Evolutionary conservation across 2,329 filamentous ascomycete genomes (phyloP).

Genomic region (Zelopaecilomyces penicillatus): DNA sequence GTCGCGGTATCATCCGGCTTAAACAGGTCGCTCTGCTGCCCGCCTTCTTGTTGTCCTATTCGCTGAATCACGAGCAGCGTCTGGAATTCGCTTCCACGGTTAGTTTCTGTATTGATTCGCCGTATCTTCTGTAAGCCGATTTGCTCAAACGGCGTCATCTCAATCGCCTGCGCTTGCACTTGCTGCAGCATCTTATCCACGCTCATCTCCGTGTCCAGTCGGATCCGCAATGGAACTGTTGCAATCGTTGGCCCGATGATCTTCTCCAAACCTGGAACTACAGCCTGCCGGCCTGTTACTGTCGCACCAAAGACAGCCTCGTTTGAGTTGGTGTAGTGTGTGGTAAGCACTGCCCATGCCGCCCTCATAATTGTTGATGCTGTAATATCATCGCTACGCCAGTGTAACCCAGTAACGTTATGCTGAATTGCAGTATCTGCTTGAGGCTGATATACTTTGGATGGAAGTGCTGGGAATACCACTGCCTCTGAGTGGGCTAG

Average conservation of each 20-base stretch:
- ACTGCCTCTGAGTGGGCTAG: conserved; percentile 14
- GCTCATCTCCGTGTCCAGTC: conserved; percentile 4
- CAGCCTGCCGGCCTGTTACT: conserved; percentile 18
- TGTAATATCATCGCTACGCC: conserved; percentile 10
- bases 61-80: conserved; percentile 13
- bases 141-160: conserved; percentile 21
- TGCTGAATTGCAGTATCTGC: neutral
- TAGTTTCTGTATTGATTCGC: conserved; percentile 5
- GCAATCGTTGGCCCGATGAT: conserved; percentile 21
- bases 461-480: conserved; percentile 3
- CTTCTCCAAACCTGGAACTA: conserved; percentile 16
- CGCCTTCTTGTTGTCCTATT: conserved; percentile 1
- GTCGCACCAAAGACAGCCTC: conserved; percentile 24
- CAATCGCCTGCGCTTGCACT: conserved; percentile 17
- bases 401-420: neutral
- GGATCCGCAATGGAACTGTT: conserved; percentile 16
- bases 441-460: neutral
- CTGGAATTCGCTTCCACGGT: conserved; percentile 10
- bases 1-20: neutral
- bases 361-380: conserved; percentile 15
- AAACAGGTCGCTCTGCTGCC: conserved; percentile 1
- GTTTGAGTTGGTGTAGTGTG: conserved; percentile 23
- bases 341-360: conserved; percentile 23
- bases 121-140: conserved; percentile 22
- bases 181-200: neutral